These are phyloP conservation scores for Amanita rubescens DNA, from an alignment of 768 basidiomycete genomes.

Conservation along the genomic window DNA sequence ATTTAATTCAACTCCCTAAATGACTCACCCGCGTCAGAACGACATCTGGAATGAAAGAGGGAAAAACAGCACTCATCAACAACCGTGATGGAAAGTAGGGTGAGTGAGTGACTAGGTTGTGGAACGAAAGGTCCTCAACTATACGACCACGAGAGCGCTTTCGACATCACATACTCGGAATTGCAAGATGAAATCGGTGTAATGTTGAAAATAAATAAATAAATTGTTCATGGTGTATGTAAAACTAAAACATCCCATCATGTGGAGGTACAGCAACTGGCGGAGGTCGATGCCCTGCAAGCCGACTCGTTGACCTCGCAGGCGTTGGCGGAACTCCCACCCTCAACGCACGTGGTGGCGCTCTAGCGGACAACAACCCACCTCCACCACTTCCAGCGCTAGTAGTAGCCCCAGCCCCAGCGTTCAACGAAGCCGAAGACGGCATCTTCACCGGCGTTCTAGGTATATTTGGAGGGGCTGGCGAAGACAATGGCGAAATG, in stretches of 20 bases:
- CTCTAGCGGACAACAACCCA: neutral
- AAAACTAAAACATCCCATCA: slow-evolving; percentile 21
- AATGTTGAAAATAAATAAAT: too few relatives aligned
- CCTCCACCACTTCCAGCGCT: neutral
- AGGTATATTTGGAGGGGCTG: neutral
- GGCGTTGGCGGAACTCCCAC: neutral
- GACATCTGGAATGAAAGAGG: too few relatives aligned
- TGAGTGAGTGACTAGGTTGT: too few relatives aligned
- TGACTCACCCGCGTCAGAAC: too few relatives aligned
- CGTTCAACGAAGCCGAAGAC: neutral
- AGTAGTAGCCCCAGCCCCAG: neutral
- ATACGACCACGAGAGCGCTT: too few relatives aligned
- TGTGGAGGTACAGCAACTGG: slow-evolving; percentile 40
- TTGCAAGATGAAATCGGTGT: too few relatives aligned
- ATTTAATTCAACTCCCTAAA: too few relatives aligned
- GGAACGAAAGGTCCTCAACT: too few relatives aligned
- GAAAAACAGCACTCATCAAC: too few relatives aligned
- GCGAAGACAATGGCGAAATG: neutral
- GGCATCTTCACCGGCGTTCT: neutral
- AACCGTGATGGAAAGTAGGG: too few relatives aligned
- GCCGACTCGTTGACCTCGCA: slow-evolving; percentile 41
- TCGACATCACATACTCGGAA: too few relatives aligned
- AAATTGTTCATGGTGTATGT: too few relatives aligned
- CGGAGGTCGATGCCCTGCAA: slow-evolving; percentile 25
- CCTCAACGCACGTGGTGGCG: slow-evolving; percentile 1